Percentiles rank a stretch among this genome's conserved stretches.
phyloP scores from a whole-genome alignment of 2,329 filamentous ascomycete species.

The Aspergillus caelatus region DNA sequence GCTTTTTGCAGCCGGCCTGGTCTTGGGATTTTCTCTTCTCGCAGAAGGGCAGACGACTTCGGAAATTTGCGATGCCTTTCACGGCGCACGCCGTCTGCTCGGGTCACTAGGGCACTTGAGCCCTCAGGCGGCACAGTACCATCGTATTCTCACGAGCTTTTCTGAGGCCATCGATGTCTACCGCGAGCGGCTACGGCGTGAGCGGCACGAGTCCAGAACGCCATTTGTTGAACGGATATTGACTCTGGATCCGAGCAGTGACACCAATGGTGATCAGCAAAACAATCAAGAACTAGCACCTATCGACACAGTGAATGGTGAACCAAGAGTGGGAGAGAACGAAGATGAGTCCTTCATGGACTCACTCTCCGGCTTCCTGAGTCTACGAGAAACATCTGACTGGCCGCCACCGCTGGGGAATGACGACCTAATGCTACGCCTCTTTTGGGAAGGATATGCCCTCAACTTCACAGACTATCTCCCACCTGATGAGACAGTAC shows the following conservation, averaged over 20 bases:
- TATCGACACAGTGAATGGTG: background rate
- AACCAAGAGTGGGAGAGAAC: background rate
- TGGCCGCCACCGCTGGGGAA: background rate
- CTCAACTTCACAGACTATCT: background rate
- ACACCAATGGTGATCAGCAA: background rate
- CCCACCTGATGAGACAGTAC: background rate
- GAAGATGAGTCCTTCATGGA: background rate
- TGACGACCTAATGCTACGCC: background rate
- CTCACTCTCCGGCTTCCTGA: background rate
- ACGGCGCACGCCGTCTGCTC: background rate
- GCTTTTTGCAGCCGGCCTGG: constrained; percentile 11
- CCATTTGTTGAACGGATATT: constrained; percentile 3
- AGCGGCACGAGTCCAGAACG: background rate
- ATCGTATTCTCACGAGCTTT: constrained; percentile 7
- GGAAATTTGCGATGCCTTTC: constrained; percentile 5
- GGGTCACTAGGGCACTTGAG: constrained; percentile 10
- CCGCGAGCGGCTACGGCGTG: background rate
- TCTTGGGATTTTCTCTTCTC: constrained; percentile 11
- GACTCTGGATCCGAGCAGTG: background rate
- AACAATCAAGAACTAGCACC: background rate
- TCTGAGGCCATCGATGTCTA: constrained; percentile 1
- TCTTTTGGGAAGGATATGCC: constrained; percentile 3
- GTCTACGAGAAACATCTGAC: constrained; percentile 1
- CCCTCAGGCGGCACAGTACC: constrained; percentile 11
- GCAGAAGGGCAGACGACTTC: constrained; percentile 5